phyloP scores from a whole-genome alignment of 1,139 yeast species.

The Lodderomyces metapsilosis region DNA sequence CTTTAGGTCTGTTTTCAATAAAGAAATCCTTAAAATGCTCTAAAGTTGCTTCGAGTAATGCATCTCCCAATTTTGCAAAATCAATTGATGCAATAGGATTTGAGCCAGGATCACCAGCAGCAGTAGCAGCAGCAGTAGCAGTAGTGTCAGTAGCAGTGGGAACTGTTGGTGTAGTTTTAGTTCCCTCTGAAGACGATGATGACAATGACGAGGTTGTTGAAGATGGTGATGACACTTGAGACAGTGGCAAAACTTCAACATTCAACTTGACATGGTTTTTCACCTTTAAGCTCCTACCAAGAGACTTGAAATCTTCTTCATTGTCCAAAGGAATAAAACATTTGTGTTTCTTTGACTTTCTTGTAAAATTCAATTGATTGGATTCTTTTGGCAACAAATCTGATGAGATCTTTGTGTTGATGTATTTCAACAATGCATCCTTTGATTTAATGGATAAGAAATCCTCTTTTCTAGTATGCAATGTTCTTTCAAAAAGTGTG shows the following conservation, averaged over 20 bases:
- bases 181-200: background rate
- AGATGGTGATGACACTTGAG: constrained; percentile 16
- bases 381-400: constrained; percentile 10
- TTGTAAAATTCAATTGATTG: constrained; percentile 9
- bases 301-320: constrained; percentile 42
- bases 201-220: background rate
- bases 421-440: constrained; percentile 16
- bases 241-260: constrained; percentile 12
- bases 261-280: constrained; percentile 36
- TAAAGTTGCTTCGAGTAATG: constrained; percentile 23
- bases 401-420: constrained; percentile 10
- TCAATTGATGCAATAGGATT: constrained; percentile 15
- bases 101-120: too few relatives aligned
- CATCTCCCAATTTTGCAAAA: constrained; percentile 23
- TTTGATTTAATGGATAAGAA: constrained; percentile 17
- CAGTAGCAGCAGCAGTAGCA: too few relatives aligned
- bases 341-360: constrained; percentile 47
- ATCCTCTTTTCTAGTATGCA: constrained; percentile 13
- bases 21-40: constrained; percentile 24
- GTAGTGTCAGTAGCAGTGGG: background rate
- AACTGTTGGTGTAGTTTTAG: background rate
- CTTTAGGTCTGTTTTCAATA: background rate
- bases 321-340: constrained; percentile 40
- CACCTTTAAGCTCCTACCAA: constrained; percentile 47
- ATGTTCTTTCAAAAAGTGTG: constrained; percentile 13